Evolutionary conservation across 163 green algal genomes (phyloP), one percentile per base, ranked within the genome.

Genomic region (Dunaliella salina): DNA sequence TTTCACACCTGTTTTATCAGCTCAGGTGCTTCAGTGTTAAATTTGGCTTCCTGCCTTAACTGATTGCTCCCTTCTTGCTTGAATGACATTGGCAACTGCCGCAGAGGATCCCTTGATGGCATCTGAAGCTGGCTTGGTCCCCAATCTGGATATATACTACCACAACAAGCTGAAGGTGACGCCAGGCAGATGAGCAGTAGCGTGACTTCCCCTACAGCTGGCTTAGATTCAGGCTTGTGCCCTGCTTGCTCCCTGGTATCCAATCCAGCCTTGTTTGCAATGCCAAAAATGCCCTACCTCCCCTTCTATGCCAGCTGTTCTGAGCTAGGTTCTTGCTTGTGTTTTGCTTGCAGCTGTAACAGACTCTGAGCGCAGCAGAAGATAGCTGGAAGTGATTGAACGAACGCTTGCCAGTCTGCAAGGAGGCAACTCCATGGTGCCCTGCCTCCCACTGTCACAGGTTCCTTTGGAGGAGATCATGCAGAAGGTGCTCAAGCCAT

Each of bases 21-120:
- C 34, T 33, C 20, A 85, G 89, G 85, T 59, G 71, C 11, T 80
- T n/a, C 59, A 29, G 88, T 82, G 12, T 94, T 96, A 90, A 91
- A 96, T 59, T 92, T 96, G 24, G 8, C 40, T 8, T 3, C 40
- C 40, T 50, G 40, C 40, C 40, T 50, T 50, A 15, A 15, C 8
- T 50, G 40, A 8, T 15, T 50, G 40, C 40, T 50, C 40, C 40
- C 40, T 50, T 8, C 40, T 50, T n/a, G n/a, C n/a, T n/a, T n/a
- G n/a, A n/a, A n/a, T n/a, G n/a, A n/a, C n/a, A n/a, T n/a, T 50
- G 40, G 40, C 40, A 50, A 3, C 8, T 8, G 91, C 92, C 1
- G 94, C 94, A 0, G 94, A 97, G 85, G 94, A 97, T 85, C 95
- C 95, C 1, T 57, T 96, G 82, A 82, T 86, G 0, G 95, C 93